A percentile compares a stretch with the other conserved stretches of the same genome.
Conservation (phyloP, 1,284 basidiomycete genomes). For the Puccinia hordei region DNA sequence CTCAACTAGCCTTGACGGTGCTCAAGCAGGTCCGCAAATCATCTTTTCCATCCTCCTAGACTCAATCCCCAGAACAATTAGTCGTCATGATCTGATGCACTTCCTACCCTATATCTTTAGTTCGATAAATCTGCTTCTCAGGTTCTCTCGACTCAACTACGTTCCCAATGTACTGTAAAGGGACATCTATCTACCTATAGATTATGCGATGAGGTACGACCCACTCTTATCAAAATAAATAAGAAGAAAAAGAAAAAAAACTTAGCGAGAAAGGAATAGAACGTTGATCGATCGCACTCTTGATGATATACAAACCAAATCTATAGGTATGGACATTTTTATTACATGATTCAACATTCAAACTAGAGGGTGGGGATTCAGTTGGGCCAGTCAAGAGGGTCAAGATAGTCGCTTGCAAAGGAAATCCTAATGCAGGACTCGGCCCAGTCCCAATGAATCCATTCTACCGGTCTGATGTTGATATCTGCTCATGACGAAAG, state of each 20-base stretch:
- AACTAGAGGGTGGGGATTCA: constrained; percentile 72
- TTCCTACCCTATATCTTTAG: no score
- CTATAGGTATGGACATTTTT: constrained; percentile 88
- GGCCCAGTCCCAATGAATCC: constrained; percentile 6
- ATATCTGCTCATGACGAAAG: not conserved
- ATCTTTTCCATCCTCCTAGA: not conserved
- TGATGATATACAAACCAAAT: not conserved
- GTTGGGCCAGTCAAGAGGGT: constrained; percentile 44
- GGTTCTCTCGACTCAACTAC: constrained; percentile 83
- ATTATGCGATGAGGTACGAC: constrained; percentile 75
- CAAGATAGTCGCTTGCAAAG: constrained; percentile 46
- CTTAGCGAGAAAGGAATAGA: not conserved
- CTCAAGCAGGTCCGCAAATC: constrained; percentile 76
- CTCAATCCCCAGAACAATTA: no score
- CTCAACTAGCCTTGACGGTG: constrained; percentile 95
- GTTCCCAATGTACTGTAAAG: constrained; percentile 87
- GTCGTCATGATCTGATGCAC: no score
- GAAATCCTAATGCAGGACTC: constrained; percentile 13
- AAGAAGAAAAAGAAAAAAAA: no score
- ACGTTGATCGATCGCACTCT: not conserved
- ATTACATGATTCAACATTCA: constrained; percentile 85
- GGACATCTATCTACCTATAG: constrained; percentile 87
- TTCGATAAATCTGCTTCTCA: constrained; percentile 93
- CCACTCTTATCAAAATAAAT: no score
- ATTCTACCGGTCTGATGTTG: not conserved